phyloP scores from a whole-genome alignment of 768 basidiomycete genomes.

The Naematelia encephala region DNA sequence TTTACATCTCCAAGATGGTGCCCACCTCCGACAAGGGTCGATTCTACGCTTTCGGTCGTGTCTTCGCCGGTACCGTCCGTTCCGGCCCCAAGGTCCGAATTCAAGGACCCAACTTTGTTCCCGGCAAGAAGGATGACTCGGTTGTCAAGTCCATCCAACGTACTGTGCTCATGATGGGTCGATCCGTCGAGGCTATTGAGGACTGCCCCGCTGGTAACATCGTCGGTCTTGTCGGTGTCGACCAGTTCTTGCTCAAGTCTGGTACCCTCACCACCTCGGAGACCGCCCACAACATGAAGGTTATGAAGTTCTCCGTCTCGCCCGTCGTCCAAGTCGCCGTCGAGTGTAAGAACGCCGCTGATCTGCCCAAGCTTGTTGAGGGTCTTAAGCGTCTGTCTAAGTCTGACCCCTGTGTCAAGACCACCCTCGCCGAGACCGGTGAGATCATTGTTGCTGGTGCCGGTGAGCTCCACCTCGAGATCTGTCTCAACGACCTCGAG shows the following conservation, averaged over 20 bases:
- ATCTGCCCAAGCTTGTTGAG: conserved; percentile 99
- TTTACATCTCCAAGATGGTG: conserved; percentile 99
- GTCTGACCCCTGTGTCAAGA: conserved; percentile 98
- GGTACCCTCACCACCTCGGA: conserved; percentile 97
- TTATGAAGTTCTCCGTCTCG: conserved; percentile 99
- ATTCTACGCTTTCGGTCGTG: conserved; percentile 99
- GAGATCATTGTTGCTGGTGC: conserved; percentile 99
- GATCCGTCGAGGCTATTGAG: conserved; percentile 96
- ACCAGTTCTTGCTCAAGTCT: conserved; percentile 99
- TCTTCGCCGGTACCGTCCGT: conserved; percentile 97
- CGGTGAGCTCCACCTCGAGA: conserved; percentile 98
- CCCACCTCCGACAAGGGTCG: conserved; percentile 99
- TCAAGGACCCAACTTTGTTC: conserved; percentile 97
- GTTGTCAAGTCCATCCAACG: conserved; percentile 98
- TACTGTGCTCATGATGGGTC: conserved; percentile 99
- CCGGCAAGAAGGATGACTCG: conserved; percentile 97
- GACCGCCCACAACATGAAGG: conserved; percentile 99
- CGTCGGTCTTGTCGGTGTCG: conserved; percentile 97
- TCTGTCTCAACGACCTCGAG: conserved; percentile 99
- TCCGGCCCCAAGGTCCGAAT: conserved; percentile 98
- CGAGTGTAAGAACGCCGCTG: conserved; percentile 98
- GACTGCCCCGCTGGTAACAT: conserved; percentile 99
- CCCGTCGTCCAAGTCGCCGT: conserved; percentile 98
- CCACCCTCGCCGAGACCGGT: conserved; percentile 85
- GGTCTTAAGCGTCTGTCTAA: conserved; percentile 99